Percentiles rank a stretch among this genome's conserved stretches.
phyloP scores from a whole-genome alignment of 495 filamentous ascomycete genomes.

The Tricharina praecox region DNA sequence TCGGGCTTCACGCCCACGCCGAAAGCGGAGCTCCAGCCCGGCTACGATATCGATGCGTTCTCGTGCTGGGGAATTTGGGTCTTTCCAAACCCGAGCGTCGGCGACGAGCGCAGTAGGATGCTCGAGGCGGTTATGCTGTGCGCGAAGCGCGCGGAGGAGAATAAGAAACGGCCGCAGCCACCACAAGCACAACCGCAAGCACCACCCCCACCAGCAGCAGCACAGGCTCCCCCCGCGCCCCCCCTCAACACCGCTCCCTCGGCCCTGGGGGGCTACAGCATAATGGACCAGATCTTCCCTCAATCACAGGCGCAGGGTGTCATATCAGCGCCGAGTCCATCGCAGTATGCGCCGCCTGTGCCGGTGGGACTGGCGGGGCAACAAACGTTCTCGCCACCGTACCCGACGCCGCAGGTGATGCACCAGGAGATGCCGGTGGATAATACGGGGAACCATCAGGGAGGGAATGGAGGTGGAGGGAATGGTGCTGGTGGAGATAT shows the following conservation, averaged over 20 bases:
- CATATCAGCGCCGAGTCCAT: not conserved
- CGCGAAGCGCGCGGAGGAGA: not conserved
- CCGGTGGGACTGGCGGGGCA: too few species aligned
- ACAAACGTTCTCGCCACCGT: not conserved
- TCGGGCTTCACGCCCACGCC: not conserved
- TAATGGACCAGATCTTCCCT: conserved; percentile 1
- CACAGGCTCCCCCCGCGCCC: not conserved
- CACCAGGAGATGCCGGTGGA: not conserved
- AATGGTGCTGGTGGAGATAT: too few species aligned
- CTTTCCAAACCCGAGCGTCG: not conserved
- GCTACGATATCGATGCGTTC: not conserved
- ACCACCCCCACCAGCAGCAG: not conserved
- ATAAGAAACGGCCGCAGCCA: not conserved
- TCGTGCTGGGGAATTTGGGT: conserved; percentile 2
- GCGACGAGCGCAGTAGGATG: not conserved
- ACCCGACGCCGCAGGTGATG: not conserved
- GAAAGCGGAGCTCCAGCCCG: not conserved
- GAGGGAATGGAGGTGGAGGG: too few species aligned
- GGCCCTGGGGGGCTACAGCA: not conserved
- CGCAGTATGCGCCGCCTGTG: conserved; percentile 1
- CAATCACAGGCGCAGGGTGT: not conserved
- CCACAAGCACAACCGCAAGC: not conserved
- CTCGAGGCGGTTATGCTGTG: not conserved
- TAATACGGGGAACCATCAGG: too few species aligned
- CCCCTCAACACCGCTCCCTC: not conserved